These are phyloP conservation scores for Scalesia atractyloides DNA, from an alignment of 129 eudicot genomes.

Conservation along the genomic window DNA sequence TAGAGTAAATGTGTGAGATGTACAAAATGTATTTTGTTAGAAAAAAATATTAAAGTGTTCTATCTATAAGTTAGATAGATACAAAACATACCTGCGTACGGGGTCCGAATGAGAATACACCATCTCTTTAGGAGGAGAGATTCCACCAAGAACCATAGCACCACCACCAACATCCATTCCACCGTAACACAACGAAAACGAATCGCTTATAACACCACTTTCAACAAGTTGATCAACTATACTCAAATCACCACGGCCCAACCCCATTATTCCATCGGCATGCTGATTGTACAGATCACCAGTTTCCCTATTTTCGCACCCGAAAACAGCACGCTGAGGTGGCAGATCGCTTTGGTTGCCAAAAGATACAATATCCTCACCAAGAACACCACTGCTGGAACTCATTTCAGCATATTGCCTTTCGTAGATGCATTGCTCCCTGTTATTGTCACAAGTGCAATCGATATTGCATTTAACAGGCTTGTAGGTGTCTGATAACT, in stretches of 20 bases:
- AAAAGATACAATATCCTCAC: conserved; percentile 80
- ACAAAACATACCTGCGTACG: conserved; percentile 74
- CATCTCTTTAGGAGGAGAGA: conserved; percentile 78
- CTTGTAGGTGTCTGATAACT: conserved; percentile 70
- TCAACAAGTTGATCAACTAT: conserved; percentile 96
- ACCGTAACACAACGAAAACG: conserved; percentile 94
- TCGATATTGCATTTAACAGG: conserved; percentile 84
- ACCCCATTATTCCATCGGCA: conserved; percentile 99
- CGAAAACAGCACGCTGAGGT: conserved; percentile 92
- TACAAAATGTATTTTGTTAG: conserved; percentile 65
- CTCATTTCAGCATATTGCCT: conserved; percentile 97
- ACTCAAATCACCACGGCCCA: conserved; percentile 95
- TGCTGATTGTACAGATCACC: conserved; percentile 95
- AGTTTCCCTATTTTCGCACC: conserved; percentile 92
- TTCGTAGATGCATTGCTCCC: conserved; percentile 75
- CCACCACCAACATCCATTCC: conserved; percentile 99
- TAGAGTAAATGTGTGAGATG: conserved; percentile 99
- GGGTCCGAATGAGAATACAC: conserved; percentile 82
- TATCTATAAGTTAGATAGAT: conserved; percentile 36
- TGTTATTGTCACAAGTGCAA: conserved; percentile 68
- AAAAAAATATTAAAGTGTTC: conserved; percentile 43
- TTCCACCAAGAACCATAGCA: conserved; percentile 95
- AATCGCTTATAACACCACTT: conserved; percentile 78
- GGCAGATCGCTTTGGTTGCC: conserved; percentile 88
- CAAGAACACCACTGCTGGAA: conserved; percentile 97